Evolutionary conservation across 495 filamentous ascomycete genomes (phyloP), one percentile per base, ranked within the genome.

Genomic region (Penicillium pulvis): DNA sequence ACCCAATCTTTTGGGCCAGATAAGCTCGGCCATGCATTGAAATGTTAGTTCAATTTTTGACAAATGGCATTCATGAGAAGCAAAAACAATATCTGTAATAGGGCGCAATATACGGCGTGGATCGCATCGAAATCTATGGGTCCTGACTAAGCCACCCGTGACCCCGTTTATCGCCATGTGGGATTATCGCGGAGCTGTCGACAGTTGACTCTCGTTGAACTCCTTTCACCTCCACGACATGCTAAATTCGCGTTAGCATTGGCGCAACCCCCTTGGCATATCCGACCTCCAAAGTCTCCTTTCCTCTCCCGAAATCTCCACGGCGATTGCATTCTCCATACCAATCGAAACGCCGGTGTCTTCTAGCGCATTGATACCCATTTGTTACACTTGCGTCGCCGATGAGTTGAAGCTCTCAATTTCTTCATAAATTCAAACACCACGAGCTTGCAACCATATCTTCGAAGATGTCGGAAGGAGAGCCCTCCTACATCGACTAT

Each of bases 401-500:
- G 23, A 44, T 49, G 16, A 31, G 24, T 3, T 19, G 12, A 31
- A 31, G 26, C 12, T 17, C 6, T 4, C 16, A 9, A 33, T 9
- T 19, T n/a, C 1, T n/a, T 14, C 26, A n/a, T 30, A 4, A 1
- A 33, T 17, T 24, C 10, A 49, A 49, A 41, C 16, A 28, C 48
- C 55, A 36, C 53, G 16, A 16, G 16, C 14, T 4, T n/a, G 14
- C 39, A 41, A 41, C 16, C 5, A 41, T 30, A 33, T 33, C 23
- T 51, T 26, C 33, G 17, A 63, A 59, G 14, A 80, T 80, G 76
- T 66, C 70, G 14, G 72, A 73, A 63, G 66, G 61, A 12, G 77
- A 80, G 52, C 82, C 86, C 17, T 96, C 93, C 16, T 98, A 98
- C 78, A 93, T 98, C 71, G 92, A 98, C 80, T 97, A 97, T 75